Evolutionary conservation across 495 filamentous ascomycete species (phyloP), one percentile per base, ranked within the genome.

Genomic region (Thermothielavioides terrestris): DNA sequence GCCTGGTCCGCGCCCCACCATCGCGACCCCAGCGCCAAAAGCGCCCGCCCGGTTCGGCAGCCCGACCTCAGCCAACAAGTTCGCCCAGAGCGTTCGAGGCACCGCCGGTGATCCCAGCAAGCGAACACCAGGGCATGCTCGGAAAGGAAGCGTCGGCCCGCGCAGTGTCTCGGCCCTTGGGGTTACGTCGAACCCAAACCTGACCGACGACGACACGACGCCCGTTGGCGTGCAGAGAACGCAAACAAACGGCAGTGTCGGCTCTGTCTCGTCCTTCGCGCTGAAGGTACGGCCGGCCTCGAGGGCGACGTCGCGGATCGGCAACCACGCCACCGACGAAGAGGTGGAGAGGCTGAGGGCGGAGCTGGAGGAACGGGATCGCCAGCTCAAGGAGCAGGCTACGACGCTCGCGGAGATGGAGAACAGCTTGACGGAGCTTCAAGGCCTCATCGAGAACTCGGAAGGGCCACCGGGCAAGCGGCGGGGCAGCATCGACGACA

Each of bases 311-410:
- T 65, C 62, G 1, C 52, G 60, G 12, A 36, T 41, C 12, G 59
- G 60, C 4, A 67, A 64, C 17, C 58, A 66, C 41, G 57, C 37
- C 36, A 69, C 68, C 44, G 78, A 84, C 12, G 83, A 87, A 31
- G 85, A 91, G 56, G 63, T 90, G 7, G 79, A 82, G 57, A 68
- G 74, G 38, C 74, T 89, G 20, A 75, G 69, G 44, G 71, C 69
- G 25, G 79, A 92, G 67, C 75, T 97, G 17, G 77, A 89, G 53
- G 89, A 95, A 42, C 83, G 87, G 20, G 88, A 98, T 58, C 76
- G 74, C 53, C 88, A 95, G 61, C 72, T 98, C 14, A 83, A 85
- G 49, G 91, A 95, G 43, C 92, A 98, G 59, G 81, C 88, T 6
- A 68, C 79, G 4, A 85, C 80, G 14, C 67, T 98, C 30, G 74